A percentile compares a stretch with the other conserved stretches of the same genome.
phyloP scores from a whole-genome alignment of 345 rosid genomes.

The Combretum micranthum region DNA sequence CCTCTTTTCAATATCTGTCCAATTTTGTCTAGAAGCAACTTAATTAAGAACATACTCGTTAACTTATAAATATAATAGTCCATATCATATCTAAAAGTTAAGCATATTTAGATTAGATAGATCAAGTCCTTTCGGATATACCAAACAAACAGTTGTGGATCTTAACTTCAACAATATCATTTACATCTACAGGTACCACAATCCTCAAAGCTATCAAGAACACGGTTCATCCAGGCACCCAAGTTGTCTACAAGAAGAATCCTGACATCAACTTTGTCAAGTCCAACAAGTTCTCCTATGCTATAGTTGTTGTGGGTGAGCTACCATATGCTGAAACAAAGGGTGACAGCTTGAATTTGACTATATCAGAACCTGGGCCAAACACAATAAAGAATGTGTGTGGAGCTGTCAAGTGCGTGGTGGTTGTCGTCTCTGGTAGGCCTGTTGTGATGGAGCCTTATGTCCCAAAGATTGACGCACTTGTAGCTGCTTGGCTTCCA shows the following conservation, averaged over 20 bases:
- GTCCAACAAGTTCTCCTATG: conserved; percentile 51
- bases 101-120: too few species aligned
- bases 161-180: too few species aligned
- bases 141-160: too few species aligned
- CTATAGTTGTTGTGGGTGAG: conserved; percentile 56
- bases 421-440: conserved; percentile 49
- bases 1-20: too few species aligned
- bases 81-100: too few species aligned
- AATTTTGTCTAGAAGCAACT: too few species aligned
- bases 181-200: conserved; percentile 42
- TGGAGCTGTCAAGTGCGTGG: conserved; percentile 43
- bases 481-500: conserved; percentile 79
- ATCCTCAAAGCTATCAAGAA: conserved; percentile 40
- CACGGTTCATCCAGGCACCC: conserved; percentile 33
- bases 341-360: conserved; percentile 52
- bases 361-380: conserved; percentile 43
- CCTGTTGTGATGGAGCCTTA: conserved; percentile 55
- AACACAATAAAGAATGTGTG: conserved; percentile 44
- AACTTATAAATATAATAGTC: too few species aligned
- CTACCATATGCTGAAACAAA: conserved; percentile 40
- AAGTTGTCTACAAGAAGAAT: conserved; percentile 43
- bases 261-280: conserved; percentile 43
- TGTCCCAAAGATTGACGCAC: conserved; percentile 37
- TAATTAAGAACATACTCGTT: too few species aligned
- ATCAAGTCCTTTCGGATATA: too few species aligned